A percentile compares a stretch with the other conserved stretches of the same genome.
Conservation (phyloP, 306 rosid genomes). For the Pyrus communis region DNA sequence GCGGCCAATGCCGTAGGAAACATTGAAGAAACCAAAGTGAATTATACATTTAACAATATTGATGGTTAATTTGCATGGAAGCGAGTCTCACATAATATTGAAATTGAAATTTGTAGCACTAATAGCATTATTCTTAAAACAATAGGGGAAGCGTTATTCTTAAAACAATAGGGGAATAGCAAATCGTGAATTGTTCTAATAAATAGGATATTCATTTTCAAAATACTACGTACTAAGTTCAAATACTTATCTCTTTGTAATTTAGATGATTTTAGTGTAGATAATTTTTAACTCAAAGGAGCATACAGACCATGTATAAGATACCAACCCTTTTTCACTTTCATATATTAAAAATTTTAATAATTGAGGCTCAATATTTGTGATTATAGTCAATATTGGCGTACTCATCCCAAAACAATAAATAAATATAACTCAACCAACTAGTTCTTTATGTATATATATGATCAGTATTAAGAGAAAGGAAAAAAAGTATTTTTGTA, state of each 20-base stretch:
- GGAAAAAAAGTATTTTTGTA: neutral
- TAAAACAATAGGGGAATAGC: too few species aligned
- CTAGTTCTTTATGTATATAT: neutral
- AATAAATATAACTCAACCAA: too few species aligned
- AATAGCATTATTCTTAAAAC: neutral
- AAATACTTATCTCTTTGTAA: too few species aligned
- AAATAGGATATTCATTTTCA: too few species aligned
- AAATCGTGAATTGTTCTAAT: too few species aligned
- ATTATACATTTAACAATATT: neutral
- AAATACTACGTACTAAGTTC: too few species aligned
- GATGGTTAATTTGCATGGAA: slow-evolving; percentile 12
- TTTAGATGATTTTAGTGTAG: neutral
- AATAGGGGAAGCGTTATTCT: neutral
- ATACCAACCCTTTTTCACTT: slow-evolving; percentile 12
- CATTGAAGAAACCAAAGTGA: neutral
- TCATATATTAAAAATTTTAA: neutral
- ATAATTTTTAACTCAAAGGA: slow-evolving; percentile 23
- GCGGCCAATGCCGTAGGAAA: neutral
- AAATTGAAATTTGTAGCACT: too few species aligned
- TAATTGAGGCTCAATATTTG: neutral
- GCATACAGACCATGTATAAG: neutral
- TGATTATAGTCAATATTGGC: neutral
- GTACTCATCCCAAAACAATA: neutral
- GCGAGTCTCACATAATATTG: neutral
- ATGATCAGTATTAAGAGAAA: neutral